phyloP scores from a whole-genome alignment of 2,329 filamentous ascomycete genomes.

The Ophiostoma fasciatum region DNA sequence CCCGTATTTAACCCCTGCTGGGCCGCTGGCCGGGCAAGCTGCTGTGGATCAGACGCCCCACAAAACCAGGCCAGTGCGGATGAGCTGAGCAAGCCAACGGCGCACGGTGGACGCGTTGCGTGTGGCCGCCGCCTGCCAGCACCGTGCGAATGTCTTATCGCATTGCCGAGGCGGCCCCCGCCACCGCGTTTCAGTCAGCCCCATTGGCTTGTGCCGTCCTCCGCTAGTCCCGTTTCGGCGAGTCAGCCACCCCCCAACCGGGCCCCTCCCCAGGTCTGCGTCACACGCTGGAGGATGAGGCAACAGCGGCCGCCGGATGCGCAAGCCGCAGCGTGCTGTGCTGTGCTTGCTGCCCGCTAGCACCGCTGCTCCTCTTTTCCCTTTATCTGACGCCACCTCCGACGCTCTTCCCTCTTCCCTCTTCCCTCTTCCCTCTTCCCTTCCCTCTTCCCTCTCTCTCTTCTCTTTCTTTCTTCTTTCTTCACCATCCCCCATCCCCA shows the following conservation, averaged over 20 bases:
- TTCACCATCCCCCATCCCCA: conserved; percentile 2
- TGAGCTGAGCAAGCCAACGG: no score
- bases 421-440: conserved; percentile 1
- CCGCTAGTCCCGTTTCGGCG: conserved; percentile 15
- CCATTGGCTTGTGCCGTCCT: conserved; percentile 13
- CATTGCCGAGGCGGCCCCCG: conserved; percentile 16
- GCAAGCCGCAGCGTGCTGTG: conserved; percentile 3
- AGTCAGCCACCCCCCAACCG: conserved; percentile 10
- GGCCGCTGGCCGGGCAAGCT: no score
- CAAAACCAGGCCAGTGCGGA: no score
- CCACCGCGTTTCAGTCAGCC: conserved; percentile 12
- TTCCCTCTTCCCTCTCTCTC: background rate
- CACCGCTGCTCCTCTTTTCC: conserved; percentile 1
- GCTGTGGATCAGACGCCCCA: no score
- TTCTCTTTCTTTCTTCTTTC: conserved; percentile 3
- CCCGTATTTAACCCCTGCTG: no score
- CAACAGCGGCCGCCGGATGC: conserved; percentile 13
- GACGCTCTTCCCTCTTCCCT: conserved; percentile 8
- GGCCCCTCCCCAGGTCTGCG: conserved; percentile 6
- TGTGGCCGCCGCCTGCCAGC: no score
- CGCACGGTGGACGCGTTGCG: no score
- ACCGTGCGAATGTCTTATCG: conserved; percentile 14
- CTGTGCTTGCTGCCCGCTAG: background rate
- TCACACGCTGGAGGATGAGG: conserved; percentile 12
- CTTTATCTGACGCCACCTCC: conserved; percentile 17